Evolutionary conservation across 2,329 filamentous ascomycete species (phyloP), one percentile per base, ranked within the genome.

Genomic region (Colletotrichum lindemuthianum): DNA sequence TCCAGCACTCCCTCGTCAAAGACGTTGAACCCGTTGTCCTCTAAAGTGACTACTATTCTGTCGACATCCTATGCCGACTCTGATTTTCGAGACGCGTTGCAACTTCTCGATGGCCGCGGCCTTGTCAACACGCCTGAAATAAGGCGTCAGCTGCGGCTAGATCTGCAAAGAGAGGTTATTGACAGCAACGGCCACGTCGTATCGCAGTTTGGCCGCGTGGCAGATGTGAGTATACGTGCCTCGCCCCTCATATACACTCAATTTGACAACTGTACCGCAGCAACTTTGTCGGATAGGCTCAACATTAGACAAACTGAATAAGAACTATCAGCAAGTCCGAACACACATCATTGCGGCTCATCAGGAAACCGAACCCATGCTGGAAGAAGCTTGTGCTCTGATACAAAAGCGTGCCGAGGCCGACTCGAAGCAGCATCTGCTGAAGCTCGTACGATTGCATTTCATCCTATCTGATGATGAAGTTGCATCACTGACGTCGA

Each of bases 51-150:
- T 32, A 90, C 87, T 66, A 91, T 98, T 44, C 86, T 98, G 52
- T 97, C 96, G 4, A 90, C 93, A 2, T 97, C 95, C 0, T 97
- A 97, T 78, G 91, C 93, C 7, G 96, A 98, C 77, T 85, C 92
- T 6, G 95, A 97, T 70, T 97, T 98, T 70, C 88, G 93, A 69
- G 92, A 97, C 81, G 90, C 93, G 12, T 80, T 99, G 36, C 82
- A 86, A 56, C 87, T 96, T 1, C 81, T 98, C 16, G 95, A 97
- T 77, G 81, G 87, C 53, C 86, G 92, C 40, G 84, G 84, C 1
- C 76, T 93, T 12, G 81, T 85, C 59, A 97, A 97, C 74, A 92
- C 88, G 11, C 84, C 92, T 9, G 91, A 94, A 69, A 90, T 89
- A 3, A 86, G 96, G 55, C 88, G 95, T 6, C 90, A 92, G 63